These are phyloP conservation scores for Vigna angularis DNA, from an alignment of 306 rosid genomes.

Conservation along the genomic window DNA sequence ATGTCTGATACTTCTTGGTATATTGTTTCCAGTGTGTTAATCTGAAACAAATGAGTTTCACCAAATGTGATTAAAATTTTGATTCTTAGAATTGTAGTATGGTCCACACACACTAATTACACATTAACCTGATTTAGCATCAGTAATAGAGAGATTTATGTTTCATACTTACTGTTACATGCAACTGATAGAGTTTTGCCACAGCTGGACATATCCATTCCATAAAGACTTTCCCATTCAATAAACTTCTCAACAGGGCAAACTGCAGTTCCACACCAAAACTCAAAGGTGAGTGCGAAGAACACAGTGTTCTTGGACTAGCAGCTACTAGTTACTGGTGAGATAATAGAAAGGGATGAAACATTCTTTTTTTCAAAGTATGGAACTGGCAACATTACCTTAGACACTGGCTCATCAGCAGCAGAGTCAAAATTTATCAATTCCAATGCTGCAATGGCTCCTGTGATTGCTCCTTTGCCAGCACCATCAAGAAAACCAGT, in stretches of 20 bases:
- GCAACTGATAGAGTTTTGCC: conserved; percentile 46
- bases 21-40: conserved; percentile 38
- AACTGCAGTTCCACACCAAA: conserved; percentile 48
- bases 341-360: conserved; percentile 11
- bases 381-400: conserved; percentile 37
- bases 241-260: conserved; percentile 44
- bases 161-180: conserved; percentile 44
- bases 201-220: conserved; percentile 54
- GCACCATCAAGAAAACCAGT: conserved; percentile 61
- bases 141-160: not conserved
- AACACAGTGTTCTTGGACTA: not conserved
- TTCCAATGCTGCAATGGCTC: conserved; percentile 58
- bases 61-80: conserved; percentile 22
- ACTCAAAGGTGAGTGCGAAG: conserved; percentile 16
- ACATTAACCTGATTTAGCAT: not conserved
- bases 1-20: conserved; percentile 47
- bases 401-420: conserved; percentile 36
- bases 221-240: conserved; percentile 50
- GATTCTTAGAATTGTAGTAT: not conserved
- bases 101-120: conserved; percentile 7
- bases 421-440: conserved; percentile 25
- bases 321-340: conserved; percentile 18
- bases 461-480: conserved; percentile 57
- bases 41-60: conserved; percentile 41
- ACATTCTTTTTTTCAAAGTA: not conserved